phyloP scores from a whole-genome alignment of 345 rosid genomes.

The Tarenaya hassleriana region DNA sequence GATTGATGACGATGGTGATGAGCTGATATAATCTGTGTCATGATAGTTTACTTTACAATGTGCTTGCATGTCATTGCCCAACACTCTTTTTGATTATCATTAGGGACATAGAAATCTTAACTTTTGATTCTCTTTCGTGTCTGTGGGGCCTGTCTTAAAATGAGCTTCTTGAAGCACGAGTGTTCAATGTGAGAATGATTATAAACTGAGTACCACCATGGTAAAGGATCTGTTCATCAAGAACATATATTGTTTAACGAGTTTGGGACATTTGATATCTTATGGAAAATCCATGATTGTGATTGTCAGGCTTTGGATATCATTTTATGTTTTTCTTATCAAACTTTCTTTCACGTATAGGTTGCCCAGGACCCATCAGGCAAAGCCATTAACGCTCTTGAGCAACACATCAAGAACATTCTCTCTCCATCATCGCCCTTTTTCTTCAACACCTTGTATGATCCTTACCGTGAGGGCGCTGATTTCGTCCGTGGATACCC shows the following conservation, averaged over 20 bases:
- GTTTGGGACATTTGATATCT: not conserved
- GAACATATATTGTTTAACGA: too few relatives aligned
- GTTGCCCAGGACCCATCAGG: slow-evolving; percentile 81
- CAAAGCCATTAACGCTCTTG: slow-evolving; percentile 66
- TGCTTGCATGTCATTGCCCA: slow-evolving; percentile 14
- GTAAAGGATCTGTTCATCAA: too few relatives aligned
- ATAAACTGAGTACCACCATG: too few relatives aligned
- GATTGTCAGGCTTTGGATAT: too few relatives aligned
- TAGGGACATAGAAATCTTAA: slow-evolving; percentile 3
- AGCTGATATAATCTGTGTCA: slow-evolving; percentile 14
- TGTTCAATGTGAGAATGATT: too few relatives aligned
- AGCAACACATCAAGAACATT: slow-evolving; percentile 77
- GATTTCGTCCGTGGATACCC: slow-evolving; percentile 89
- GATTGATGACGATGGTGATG: slow-evolving; percentile 15
- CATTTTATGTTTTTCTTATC: not conserved
- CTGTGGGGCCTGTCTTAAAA: too few relatives aligned
- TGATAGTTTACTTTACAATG: slow-evolving; percentile 21
- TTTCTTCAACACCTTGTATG: slow-evolving; percentile 49
- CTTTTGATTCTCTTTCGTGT: too few relatives aligned
- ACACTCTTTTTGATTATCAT: not conserved
- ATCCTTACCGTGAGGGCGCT: slow-evolving; percentile 60
- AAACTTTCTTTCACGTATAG: slow-evolving; percentile 18
- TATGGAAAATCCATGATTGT: not conserved
- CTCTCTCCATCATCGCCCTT: slow-evolving; percentile 64
- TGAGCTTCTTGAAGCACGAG: too few relatives aligned